phyloP scores from a whole-genome alignment of 2,329 filamentous ascomycete genomes.

The Clarireedia paspali region DNA sequence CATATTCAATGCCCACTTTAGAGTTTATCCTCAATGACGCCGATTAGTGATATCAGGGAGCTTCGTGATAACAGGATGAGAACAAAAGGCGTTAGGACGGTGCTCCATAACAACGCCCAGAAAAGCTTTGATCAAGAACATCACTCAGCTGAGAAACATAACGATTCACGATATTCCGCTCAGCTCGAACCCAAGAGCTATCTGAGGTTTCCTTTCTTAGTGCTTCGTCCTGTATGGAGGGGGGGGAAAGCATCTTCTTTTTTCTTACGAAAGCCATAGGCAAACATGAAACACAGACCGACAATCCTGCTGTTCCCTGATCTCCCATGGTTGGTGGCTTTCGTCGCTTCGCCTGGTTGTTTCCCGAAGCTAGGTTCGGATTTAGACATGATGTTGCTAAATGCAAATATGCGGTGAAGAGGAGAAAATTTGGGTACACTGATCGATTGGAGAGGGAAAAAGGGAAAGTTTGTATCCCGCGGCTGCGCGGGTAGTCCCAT shows the following conservation, averaged over 20 bases:
- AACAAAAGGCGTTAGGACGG: too few species aligned
- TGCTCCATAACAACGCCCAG: too few species aligned
- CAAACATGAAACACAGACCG: not conserved
- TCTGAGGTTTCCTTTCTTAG: too few species aligned
- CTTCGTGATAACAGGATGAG: too few species aligned
- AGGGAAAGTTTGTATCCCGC: not conserved
- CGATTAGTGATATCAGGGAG: too few species aligned
- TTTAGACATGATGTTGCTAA: not conserved
- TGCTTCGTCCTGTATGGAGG: not conserved
- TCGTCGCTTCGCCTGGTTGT: not conserved
- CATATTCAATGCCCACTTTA: not conserved
- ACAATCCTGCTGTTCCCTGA: not conserved
- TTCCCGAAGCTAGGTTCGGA: not conserved
- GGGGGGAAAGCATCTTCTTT: not conserved
- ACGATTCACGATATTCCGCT: too few species aligned
- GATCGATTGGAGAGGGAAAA: not conserved
- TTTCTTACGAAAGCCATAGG: not conserved
- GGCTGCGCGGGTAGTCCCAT: constrained; percentile 10
- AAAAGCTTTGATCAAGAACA: too few species aligned
- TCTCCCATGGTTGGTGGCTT: not conserved
- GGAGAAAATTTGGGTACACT: not conserved
- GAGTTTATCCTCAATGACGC: not conserved
- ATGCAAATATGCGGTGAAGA: constrained; percentile 6
- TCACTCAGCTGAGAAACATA: too few species aligned
- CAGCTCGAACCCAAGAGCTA: too few species aligned